Evolutionary conservation across 352 stramenopile species (phyloP), one percentile per base, ranked within the genome.

Genomic region (Pythium folliculosum): DNA sequence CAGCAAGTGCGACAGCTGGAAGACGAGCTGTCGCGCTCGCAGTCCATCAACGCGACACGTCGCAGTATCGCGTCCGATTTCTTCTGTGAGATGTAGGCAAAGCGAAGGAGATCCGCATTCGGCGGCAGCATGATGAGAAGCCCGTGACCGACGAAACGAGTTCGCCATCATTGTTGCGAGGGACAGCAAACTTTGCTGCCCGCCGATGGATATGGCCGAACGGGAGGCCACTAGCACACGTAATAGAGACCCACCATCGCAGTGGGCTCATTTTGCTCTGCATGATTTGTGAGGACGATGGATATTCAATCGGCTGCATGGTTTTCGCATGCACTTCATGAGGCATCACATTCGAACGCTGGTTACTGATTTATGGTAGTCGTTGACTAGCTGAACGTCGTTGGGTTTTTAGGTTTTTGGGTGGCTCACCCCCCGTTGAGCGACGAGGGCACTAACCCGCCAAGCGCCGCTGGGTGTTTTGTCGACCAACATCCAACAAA

Each of bases 31-130:
- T 78, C 70, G 10, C 78, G 82, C 7, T 77, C 78, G 32, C 79
- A 73, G 50, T 72, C 70, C 17, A 77, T 70, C 60, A 78, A 85
- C 12, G 80, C 76, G 40, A 71, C 81, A 35, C 70, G 72, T 48
- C 77, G 78, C 37, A 86, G 60, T 68, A 75, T 88, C 52, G 72
- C 80, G 8, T 82, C 78, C 50, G 81, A 88, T 56, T 89, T 92
- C 70, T 86, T 92, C 38, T 87, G 75, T 52, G 80, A 83, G 23
- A 85, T 89, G 49, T 92, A 67, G 69, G 25, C 14, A n/a, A 30
- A 50, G 44, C n/a, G 17, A 23, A 10, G 3, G 21, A n/a, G 8
- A 50, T 50, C 44, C 10, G 6, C 19, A 50, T 9, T 7, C 7
- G 25, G 38, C 22, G 12, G 49, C 23, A n/a, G 5, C 40, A 47